Evolutionary conservation across 1,139 yeast species (phyloP).

Genomic region (Meyerozyma elateridarum): DNA sequence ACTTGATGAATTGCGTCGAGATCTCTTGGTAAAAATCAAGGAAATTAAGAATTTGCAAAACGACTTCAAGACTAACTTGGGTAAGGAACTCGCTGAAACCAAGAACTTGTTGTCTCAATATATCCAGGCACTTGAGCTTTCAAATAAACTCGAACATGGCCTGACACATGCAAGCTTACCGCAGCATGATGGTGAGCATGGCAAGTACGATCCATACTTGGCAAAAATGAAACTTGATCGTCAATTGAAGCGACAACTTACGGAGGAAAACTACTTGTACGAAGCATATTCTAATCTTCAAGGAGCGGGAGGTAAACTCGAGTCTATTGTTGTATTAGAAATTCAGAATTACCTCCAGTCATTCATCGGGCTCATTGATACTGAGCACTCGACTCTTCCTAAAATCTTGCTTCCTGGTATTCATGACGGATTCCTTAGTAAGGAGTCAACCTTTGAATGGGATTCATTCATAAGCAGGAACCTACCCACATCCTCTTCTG

Average conservation of each 20-base stretch:
- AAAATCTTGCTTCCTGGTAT: constrained; percentile 63
- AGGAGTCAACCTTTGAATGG: constrained; percentile 86
- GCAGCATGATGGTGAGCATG: constrained; percentile 30
- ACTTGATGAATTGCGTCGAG: constrained; percentile 79
- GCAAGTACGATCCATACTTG: constrained; percentile 76
- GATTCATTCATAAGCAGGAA: constrained; percentile 73
- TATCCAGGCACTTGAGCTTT: constrained; percentile 35
- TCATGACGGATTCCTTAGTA: constrained; percentile 68
- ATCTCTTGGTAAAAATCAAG: constrained; percentile 71
- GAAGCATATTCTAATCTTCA: constrained; percentile 88
- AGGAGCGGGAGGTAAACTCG: constrained; percentile 83
- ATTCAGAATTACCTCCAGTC: constrained; percentile 74
- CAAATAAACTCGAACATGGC: constrained; percentile 31
- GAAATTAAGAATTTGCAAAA: constrained; percentile 78
- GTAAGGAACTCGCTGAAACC: constrained; percentile 64
- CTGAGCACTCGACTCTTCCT: constrained; percentile 65
- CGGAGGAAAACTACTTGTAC: constrained; percentile 80
- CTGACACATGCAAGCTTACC: constrained; percentile 9
- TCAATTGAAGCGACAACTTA: constrained; percentile 70
- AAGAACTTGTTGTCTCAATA: constrained; percentile 47
- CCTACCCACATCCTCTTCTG: constrained; percentile 35
- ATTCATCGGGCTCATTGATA: constrained; percentile 64
- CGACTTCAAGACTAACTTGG: constrained; percentile 75
- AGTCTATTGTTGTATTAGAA: constrained; percentile 81
- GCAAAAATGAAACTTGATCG: constrained; percentile 68